Evolutionary conservation across 371 early-diverging fungal genomes (phyloP).

Genomic region (Coemansia sp.): DNA sequence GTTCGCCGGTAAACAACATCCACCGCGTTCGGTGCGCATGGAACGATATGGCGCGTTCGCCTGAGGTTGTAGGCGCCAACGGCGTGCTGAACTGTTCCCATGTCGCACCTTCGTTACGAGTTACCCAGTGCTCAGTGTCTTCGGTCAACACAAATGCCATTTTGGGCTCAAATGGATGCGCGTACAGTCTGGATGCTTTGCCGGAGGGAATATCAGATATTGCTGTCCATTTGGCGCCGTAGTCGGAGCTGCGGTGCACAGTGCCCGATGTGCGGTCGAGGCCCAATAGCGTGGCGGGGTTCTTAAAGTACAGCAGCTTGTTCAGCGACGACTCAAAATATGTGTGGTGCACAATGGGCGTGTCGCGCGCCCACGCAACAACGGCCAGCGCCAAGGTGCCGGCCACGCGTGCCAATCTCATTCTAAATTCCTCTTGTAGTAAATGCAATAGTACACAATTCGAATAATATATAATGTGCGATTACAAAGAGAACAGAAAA

Average conservation of each 20-base stretch:
- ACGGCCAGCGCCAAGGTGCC: neutral
- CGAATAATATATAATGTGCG: neutral
- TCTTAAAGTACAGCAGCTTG: slow-evolving; percentile 47
- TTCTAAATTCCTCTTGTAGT: neutral
- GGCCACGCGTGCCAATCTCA: neutral
- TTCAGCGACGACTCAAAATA: slow-evolving; percentile 38
- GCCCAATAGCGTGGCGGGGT: slow-evolving; percentile 28
- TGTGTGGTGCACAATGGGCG: slow-evolving; percentile 28
- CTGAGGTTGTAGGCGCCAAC: slow-evolving; percentile 32
- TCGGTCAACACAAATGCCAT: slow-evolving; percentile 39
- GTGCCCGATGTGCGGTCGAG: slow-evolving; percentile 36
- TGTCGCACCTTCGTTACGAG: slow-evolving; percentile 46
- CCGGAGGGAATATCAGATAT: slow-evolving; percentile 34
- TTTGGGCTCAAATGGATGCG: slow-evolving; percentile 50
- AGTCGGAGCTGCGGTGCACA: slow-evolving; percentile 34
- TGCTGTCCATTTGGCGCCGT: slow-evolving; percentile 34
- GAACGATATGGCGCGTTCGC: slow-evolving; percentile 48
- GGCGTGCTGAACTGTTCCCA: slow-evolving; percentile 51
- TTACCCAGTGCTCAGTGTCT: slow-evolving; percentile 46
- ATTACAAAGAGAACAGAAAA: neutral
- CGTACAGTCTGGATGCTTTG: slow-evolving; percentile 29
- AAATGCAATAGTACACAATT: neutral
- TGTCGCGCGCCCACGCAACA: neutral
- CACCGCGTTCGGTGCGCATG: slow-evolving; percentile 49
- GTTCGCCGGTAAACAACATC: slow-evolving; percentile 51